These are phyloP conservation scores for Colletotrichum paranaense DNA, from an alignment of 2,329 filamentous ascomycete genomes.

Conservation along the genomic window DNA sequence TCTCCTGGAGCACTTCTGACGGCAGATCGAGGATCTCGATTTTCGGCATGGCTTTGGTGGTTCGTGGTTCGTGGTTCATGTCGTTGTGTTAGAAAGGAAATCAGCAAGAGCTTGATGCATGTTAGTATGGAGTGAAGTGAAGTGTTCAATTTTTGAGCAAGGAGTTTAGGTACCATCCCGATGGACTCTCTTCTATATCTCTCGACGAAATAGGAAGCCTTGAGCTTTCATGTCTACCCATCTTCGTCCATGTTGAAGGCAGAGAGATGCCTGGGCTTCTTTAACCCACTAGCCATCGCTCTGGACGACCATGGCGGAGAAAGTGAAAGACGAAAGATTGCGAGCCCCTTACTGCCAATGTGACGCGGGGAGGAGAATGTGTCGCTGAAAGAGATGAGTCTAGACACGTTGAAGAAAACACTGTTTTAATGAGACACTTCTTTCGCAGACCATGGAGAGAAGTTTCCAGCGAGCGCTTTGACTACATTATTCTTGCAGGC, in stretches of 20 bases:
- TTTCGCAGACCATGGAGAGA: neutral
- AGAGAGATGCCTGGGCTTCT: neutral
- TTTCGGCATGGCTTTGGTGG: neutral
- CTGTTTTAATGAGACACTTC: neutral
- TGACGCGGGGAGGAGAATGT: neutral
- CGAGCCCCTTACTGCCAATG: no score
- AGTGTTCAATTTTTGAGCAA: no score
- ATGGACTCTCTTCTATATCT: neutral
- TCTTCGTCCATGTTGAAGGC: neutral
- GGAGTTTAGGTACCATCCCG: neutral
- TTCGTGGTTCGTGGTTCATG: no score
- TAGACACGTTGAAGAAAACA: neutral
- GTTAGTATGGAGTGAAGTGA: neutral
- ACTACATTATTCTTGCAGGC: neutral
- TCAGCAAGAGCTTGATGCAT: neutral
- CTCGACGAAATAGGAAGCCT: neutral
- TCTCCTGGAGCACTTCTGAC: slow-evolving; percentile 6
- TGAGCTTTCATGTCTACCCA: neutral
- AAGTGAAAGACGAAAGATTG: neutral
- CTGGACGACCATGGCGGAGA: neutral
- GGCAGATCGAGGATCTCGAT: neutral
- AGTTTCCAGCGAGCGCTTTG: neutral
- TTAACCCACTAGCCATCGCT: neutral
- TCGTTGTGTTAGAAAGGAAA: neutral
- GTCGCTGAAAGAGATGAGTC: neutral